Conservation (phyloP, 306 rosid species). For the Notholithocarpus densiflorus region DNA sequence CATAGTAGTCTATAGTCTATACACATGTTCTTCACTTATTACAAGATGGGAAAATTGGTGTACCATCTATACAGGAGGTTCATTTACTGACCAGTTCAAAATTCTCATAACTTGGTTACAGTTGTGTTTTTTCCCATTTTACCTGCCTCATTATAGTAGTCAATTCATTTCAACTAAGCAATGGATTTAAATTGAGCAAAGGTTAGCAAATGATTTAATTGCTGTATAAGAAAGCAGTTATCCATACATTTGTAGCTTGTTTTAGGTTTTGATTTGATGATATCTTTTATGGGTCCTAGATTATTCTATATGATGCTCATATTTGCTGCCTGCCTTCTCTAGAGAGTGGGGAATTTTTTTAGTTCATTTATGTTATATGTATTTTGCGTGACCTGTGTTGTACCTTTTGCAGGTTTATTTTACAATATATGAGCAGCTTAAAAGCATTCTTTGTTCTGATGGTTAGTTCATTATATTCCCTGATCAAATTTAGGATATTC, state of each 20-base stretch:
- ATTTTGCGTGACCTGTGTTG: not conserved
- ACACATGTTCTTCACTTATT: not conserved
- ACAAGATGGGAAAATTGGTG: not conserved
- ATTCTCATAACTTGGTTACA: not conserved
- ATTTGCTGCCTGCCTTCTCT: conserved; percentile 9
- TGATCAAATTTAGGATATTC: conserved; percentile 3
- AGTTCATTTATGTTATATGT: not conserved
- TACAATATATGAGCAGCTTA: conserved; percentile 67
- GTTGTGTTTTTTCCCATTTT: not conserved
- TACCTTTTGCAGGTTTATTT: conserved; percentile 60
- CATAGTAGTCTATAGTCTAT: not conserved
- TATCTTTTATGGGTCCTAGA: not conserved
- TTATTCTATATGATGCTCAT: not conserved
- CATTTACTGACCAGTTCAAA: not conserved
- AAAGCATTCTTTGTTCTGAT: conserved; percentile 48
- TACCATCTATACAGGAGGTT: not conserved
- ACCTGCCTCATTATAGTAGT: not conserved
- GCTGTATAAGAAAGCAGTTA: not conserved
- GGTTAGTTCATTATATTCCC: conserved; percentile 44
- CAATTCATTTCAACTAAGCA: not conserved
- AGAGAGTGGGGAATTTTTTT: not conserved
- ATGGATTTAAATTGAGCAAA: not conserved
- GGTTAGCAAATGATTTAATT: not conserved
- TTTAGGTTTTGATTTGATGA: not conserved
- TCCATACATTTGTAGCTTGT: not conserved